Evolutionary conservation across 2,329 filamentous ascomycete genomes (phyloP).

Genomic region (Phialemoniopsis sp.): DNA sequence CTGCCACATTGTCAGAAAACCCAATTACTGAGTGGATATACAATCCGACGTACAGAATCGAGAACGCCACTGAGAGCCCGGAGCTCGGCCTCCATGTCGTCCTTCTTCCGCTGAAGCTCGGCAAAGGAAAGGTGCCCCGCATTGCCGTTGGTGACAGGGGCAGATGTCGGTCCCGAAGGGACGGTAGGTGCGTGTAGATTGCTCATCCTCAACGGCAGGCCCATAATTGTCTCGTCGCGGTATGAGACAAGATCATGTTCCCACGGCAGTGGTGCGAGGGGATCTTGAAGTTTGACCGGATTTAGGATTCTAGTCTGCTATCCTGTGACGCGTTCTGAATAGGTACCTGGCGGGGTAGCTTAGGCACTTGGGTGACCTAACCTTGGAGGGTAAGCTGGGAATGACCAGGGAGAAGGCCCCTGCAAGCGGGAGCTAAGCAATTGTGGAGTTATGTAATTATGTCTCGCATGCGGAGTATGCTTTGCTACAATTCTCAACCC

Average conservation of each 20-base stretch:
- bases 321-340: too few relatives aligned
- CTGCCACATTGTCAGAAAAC: conserved; percentile 39
- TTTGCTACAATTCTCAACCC: too few relatives aligned
- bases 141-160: conserved; percentile 55
- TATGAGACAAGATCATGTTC: not conserved
- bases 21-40: not conserved
- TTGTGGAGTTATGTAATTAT: too few relatives aligned
- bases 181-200: conserved; percentile 56
- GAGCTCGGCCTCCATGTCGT: conserved; percentile 80
- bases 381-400: too few relatives aligned
- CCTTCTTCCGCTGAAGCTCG: conserved; percentile 81
- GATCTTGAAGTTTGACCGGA: too few relatives aligned
- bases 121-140: conserved; percentile 64
- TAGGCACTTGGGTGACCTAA: too few relatives aligned
- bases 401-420: too few relatives aligned
- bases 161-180: conserved; percentile 71
- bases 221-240: conserved; percentile 13
- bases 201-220: conserved; percentile 41
- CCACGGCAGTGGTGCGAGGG: not conserved
- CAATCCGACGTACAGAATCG: conserved; percentile 65
- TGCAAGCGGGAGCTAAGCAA: too few relatives aligned
- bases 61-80: conserved; percentile 79
- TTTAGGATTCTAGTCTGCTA: too few relatives aligned
- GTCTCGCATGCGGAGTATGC: too few relatives aligned
- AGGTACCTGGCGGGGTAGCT: too few relatives aligned